Conservation (phyloP, 83 land plant species). For the Picea engelmannii region DNA sequence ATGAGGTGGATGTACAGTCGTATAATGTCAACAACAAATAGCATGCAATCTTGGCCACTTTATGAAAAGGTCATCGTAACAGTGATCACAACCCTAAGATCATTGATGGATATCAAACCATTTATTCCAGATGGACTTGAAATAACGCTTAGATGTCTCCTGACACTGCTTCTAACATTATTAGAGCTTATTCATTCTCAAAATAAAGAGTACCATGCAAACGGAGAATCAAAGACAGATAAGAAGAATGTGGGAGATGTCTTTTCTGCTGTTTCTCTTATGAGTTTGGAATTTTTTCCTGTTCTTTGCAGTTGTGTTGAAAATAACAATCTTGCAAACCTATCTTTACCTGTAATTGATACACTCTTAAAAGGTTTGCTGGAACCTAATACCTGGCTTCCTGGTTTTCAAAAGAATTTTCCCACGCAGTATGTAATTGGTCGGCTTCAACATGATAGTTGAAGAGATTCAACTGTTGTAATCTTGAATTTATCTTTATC, state of each 20-base stretch:
- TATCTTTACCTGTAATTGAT: constrained; percentile 64
- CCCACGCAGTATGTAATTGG: constrained; percentile 33
- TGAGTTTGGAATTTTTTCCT: constrained; percentile 58
- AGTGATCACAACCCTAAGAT: constrained; percentile 39
- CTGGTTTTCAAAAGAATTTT: constrained; percentile 72
- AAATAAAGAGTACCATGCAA: constrained; percentile 3
- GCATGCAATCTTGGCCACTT: too few species aligned
- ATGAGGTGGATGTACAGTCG: too few species aligned
- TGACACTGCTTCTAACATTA: constrained; percentile 46
- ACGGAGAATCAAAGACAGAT: not conserved
- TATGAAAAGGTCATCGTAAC: too few species aligned
- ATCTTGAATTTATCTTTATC: constrained; percentile 70
- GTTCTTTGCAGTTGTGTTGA: constrained; percentile 61
- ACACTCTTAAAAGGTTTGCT: constrained; percentile 56
- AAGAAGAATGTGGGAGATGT: constrained; percentile 28
- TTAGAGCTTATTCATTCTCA: constrained; percentile 35
- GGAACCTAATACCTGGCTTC: constrained; percentile 71
- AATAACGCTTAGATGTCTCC: constrained; percentile 26
- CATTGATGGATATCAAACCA: constrained; percentile 28
- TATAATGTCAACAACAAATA: too few species aligned
- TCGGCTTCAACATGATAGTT: constrained; percentile 31
- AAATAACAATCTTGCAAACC: constrained; percentile 27
- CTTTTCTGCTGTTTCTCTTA: constrained; percentile 53
- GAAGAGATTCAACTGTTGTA: constrained; percentile 20
- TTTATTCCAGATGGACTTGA: constrained; percentile 12